Percentiles rank a stretch among this genome's conserved stretches.
These are phyloP conservation scores for Triticum turgidum DNA, from an alignment of 176 grass and related monocot species.

Conservation along the genomic window DNA sequence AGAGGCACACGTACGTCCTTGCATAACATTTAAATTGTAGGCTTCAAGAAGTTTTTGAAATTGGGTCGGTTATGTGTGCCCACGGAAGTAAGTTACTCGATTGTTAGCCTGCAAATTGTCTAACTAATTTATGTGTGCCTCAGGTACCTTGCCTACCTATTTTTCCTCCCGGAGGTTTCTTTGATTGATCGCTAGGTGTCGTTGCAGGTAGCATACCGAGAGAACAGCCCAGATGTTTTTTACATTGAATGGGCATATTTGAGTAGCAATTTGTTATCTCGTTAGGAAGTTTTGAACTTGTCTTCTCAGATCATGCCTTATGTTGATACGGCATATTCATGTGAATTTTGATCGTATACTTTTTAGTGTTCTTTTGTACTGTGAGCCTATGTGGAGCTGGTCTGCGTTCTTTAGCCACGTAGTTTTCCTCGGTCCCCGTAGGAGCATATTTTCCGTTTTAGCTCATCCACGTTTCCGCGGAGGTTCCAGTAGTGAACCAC, in stretches of 20 bases:
- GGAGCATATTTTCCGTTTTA: conserved; percentile 65
- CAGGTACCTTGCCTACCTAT: too few species aligned
- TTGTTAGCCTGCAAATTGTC: too few species aligned
- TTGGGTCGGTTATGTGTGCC: too few species aligned
- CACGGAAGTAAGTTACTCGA: too few species aligned
- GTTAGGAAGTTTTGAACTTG: conserved; percentile 1
- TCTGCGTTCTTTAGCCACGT: conserved; percentile 17
- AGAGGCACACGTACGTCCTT: too few species aligned
- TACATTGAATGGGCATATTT: background rate
- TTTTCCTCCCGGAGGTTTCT: background rate
- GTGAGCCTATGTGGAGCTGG: conserved; percentile 15
- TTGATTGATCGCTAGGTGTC: background rate
- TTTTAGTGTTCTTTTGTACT: background rate
- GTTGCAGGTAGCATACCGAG: background rate
- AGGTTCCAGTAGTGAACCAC: conserved; percentile 81
- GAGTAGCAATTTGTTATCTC: background rate
- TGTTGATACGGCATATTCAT: background rate
- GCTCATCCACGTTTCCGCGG: conserved; percentile 81
- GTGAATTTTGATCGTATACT: conserved; percentile 3
- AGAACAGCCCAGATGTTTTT: background rate
- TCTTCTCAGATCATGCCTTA: conserved; percentile 19
- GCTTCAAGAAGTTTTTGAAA: too few species aligned
- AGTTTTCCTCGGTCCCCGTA: conserved; percentile 33
- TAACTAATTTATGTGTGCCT: too few species aligned
- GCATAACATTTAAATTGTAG: too few species aligned